Evolutionary conservation across 345 rosid genomes (phyloP), one percentile per base, ranked within the genome.

Genomic region (Draba incana): DNA sequence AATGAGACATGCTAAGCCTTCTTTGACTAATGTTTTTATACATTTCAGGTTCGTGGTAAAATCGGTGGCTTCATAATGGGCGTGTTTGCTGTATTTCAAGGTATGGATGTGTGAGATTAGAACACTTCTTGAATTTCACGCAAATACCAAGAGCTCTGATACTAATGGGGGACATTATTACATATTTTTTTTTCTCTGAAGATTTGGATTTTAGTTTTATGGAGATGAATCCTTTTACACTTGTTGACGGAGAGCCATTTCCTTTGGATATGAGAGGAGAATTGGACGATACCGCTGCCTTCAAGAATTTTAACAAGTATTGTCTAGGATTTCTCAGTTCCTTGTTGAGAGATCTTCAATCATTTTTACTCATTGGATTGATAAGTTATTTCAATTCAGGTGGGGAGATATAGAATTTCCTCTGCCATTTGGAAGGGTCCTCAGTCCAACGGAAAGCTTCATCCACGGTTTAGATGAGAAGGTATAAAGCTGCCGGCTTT

Each of bases 261-360:
- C 99, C 98, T 47, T 70, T 95, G 67, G 99, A 95, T 78, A 92
- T 95, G 97, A 92, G 99, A 70, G 99, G 98, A 69, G 98, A 95
- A 72, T 59, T 95, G 68, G 98, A 95, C 50, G 97, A 95, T 64
- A 95, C 97, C 46, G 98, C 99, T 58, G 86, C 98, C 69, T 95
- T 95, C 76, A 95, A 95, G 81, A 95, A 89, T 74, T 95, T 95
- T 72, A 85, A 86, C 62, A 95, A 82, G 98, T 93, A 88, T 20
- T 24, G 44, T 57, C 41, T n/a, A 49, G 4, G 35, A 64, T 39
- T 42, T 57, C 71, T 57, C 27, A 65, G 44, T 33, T n/a, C 49
- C 39, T 1, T 1, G 2, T 28, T 37, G 33, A 38, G 54, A 16
- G 15, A 55, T 53, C n/a, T 6, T 1, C 43, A 16, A n/a, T 58